Conservation (phyloP, 306 rosid genomes). For the Trifolium subterraneum region DNA sequence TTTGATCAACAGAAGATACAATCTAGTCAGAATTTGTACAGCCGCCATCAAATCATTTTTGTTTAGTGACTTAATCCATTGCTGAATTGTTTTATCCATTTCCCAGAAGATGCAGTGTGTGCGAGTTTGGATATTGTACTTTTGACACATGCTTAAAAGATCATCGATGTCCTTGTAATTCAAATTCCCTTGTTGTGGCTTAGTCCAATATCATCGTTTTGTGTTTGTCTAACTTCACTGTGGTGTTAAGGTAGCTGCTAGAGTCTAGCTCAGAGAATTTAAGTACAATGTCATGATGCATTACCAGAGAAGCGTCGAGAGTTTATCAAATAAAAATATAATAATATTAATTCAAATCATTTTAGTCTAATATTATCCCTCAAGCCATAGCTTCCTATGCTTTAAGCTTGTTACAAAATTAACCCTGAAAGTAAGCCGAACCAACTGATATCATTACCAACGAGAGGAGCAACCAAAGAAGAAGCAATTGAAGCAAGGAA, state of each 20-base stretch:
- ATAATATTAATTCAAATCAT: too few relatives aligned
- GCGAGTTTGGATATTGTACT: conserved; percentile 68
- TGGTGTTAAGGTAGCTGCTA: conserved; percentile 47
- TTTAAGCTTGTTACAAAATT: too few relatives aligned
- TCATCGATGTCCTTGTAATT: conserved; percentile 91
- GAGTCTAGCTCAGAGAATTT: conserved; percentile 72
- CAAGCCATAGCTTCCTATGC: too few relatives aligned
- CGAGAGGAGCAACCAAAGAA: too few relatives aligned
- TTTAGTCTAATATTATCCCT: too few relatives aligned
- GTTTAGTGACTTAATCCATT: conserved; percentile 75
- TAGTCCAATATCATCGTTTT: conserved; percentile 93
- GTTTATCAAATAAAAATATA: too few relatives aligned
- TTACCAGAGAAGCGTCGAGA: too few relatives aligned
- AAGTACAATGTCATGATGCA: neutral
- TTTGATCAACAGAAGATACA: too few relatives aligned
- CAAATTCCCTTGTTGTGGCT: conserved; percentile 77
- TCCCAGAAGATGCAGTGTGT: conserved; percentile 99
- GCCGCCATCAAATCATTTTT: conserved; percentile 56
- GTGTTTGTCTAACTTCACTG: conserved; percentile 42
- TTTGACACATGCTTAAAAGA: conserved; percentile 64
- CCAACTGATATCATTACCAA: too few relatives aligned
- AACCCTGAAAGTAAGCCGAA: too few relatives aligned
- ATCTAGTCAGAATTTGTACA: too few relatives aligned
- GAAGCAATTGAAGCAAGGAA: too few relatives aligned
- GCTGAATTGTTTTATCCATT: conserved; percentile 72